phyloP scores from a whole-genome alignment of 202 grass and related monocot species.

The Miscanthus sacchariflorus region DNA sequence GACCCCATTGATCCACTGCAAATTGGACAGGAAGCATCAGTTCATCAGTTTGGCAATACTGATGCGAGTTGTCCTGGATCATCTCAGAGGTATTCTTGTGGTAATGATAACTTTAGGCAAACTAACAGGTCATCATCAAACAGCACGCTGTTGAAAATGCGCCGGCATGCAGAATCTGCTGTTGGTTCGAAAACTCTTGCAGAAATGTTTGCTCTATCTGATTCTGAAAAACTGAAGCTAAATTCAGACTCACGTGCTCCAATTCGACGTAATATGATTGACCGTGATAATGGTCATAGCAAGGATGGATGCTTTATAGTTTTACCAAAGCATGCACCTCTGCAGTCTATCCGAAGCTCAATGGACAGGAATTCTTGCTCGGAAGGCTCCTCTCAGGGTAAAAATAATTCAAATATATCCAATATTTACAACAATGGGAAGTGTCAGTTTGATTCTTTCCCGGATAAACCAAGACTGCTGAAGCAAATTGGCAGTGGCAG shows the following conservation, averaged over 20 bases:
- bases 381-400: slow-evolving; percentile 45
- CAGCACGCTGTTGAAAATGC: slow-evolving; percentile 20
- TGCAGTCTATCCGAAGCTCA: slow-evolving; percentile 30
- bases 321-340: slow-evolving; percentile 64
- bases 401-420: slow-evolving; percentile 40
- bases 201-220: slow-evolving; percentile 84
- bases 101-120: slow-evolving; percentile 38
- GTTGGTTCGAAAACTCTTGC: slow-evolving; percentile 67
- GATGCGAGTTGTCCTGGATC: slow-evolving; percentile 30
- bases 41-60: slow-evolving; percentile 34
- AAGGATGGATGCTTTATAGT: slow-evolving; percentile 64
- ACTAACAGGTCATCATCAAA: slow-evolving; percentile 34
- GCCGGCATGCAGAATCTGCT: slow-evolving; percentile 37
- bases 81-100: slow-evolving; percentile 40
- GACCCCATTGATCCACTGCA: slow-evolving; percentile 21
- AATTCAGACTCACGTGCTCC: slow-evolving; percentile 35
- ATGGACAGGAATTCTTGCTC: slow-evolving; percentile 39
- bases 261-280: slow-evolving; percentile 43
- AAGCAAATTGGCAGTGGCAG: slow-evolving; percentile 32
- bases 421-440: slow-evolving; percentile 33
- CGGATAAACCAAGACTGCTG: slow-evolving; percentile 24
- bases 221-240: slow-evolving; percentile 63
- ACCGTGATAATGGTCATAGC: slow-evolving; percentile 24
- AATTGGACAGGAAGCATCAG: slow-evolving; percentile 42
- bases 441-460: slow-evolving; percentile 42